A percentile compares a stretch with the other conserved stretches of the same genome.
Evolutionary conservation across 495 filamentous ascomycete species (phyloP).

Genomic region (Viridothelium virens): DNA sequence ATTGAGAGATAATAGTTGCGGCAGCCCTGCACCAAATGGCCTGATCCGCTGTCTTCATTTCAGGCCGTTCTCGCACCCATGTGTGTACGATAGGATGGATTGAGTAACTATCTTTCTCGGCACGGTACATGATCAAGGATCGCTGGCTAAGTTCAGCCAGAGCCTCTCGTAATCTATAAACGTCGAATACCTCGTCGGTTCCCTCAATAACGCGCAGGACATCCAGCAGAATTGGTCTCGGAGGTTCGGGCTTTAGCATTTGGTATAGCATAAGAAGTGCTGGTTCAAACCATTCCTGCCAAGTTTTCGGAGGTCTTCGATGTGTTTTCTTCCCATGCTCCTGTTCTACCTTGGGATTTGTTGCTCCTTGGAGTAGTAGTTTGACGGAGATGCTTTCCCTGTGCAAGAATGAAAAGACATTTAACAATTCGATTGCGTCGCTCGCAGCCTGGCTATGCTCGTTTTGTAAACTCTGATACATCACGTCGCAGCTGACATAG

Average conservation of each 20-base stretch:
- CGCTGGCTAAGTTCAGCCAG: neutral
- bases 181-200: too few relatives aligned
- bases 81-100: slow-evolving; percentile 36
- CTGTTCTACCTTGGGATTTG: neutral
- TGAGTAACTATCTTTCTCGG: slow-evolving; percentile 23
- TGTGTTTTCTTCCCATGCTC: too few relatives aligned
- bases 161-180: neutral
- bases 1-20: too few relatives aligned
- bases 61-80: slow-evolving; percentile 33
- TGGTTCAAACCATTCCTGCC: neutral
- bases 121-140: slow-evolving; percentile 23
- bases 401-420: slow-evolving; percentile 37
- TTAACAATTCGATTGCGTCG: slow-evolving; percentile 28
- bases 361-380: neutral
- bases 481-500: slow-evolving; percentile 30
- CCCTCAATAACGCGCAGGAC: neutral
- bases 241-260: neutral
- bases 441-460: too few relatives aligned
- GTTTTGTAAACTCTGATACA: slow-evolving; percentile 22
- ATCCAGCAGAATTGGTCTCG: neutral
- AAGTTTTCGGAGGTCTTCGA: too few relatives aligned
- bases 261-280: neutral
- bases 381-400: slow-evolving; percentile 20
- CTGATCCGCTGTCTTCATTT: slow-evolving; percentile 14
- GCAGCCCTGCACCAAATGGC: slow-evolving; percentile 9